Evolutionary conservation across 2,329 filamentous ascomycete genomes (phyloP).

Genomic region (Aspergillus sp.): DNA sequence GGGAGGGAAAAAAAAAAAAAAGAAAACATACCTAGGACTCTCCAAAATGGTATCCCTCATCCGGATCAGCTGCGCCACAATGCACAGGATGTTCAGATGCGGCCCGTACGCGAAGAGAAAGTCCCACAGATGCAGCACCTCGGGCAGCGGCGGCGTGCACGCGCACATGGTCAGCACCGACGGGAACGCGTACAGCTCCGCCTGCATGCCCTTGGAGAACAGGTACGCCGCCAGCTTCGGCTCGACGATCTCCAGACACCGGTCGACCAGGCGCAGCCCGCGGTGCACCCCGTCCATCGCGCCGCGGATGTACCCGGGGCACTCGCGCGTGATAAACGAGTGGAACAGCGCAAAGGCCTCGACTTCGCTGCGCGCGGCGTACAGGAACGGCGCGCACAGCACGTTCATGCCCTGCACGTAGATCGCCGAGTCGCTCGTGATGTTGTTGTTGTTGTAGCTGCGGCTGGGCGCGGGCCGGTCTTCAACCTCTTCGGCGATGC

Average conservation of each 20-base stretch:
- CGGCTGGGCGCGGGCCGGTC: constrained; percentile 15
- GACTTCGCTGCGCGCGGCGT: constrained; percentile 88
- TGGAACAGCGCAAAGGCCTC: constrained; percentile 93
- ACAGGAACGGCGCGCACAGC: constrained; percentile 90
- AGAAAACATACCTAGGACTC: constrained; percentile 67
- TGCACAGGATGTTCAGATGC: constrained; percentile 92
- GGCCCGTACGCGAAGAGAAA: constrained; percentile 95
- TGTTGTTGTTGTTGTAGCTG: constrained; percentile 14
- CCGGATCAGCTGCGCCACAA: constrained; percentile 89
- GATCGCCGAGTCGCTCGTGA: constrained; percentile 68
- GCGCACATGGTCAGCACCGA: constrained; percentile 92
- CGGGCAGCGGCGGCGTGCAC: constrained; percentile 89
- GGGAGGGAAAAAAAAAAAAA: background rate
- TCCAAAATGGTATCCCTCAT: constrained; percentile 81
- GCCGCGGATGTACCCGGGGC: constrained; percentile 88
- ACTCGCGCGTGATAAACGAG: constrained; percentile 80
- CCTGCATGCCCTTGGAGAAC: constrained; percentile 80
- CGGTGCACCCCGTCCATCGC: constrained; percentile 97
- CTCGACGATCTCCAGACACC: constrained; percentile 87
- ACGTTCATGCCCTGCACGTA: constrained; percentile 99
- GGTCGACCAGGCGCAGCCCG: constrained; percentile 86
- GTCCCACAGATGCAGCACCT: constrained; percentile 93
- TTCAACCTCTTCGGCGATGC: constrained; percentile 47
- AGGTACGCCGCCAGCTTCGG: constrained; percentile 82
- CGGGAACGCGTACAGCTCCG: constrained; percentile 94